Evolutionary conservation across 495 filamentous ascomycete genomes (phyloP).

Genomic region (Aspergillus coremiiformis): DNA sequence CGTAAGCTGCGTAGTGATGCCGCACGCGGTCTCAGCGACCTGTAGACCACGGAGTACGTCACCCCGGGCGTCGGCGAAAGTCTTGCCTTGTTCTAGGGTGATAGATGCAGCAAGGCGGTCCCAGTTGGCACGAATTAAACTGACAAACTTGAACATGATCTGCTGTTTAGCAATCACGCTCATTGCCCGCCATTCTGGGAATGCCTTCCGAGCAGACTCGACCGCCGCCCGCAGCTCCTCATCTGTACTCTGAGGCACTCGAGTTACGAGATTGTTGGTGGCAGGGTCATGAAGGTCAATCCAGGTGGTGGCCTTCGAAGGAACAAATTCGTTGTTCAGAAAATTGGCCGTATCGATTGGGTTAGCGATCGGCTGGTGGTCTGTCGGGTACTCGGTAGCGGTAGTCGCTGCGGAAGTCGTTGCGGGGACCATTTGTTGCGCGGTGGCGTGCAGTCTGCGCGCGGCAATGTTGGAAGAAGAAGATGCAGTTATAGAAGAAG

Average conservation of each 20-base stretch:
- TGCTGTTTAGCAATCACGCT: slow-evolving; percentile 82
- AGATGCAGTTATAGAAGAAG: slow-evolving; percentile 2
- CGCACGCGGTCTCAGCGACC: slow-evolving; percentile 93
- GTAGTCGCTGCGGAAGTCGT: slow-evolving; percentile 50
- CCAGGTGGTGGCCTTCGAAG: slow-evolving; percentile 69
- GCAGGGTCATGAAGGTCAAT: slow-evolving; percentile 94
- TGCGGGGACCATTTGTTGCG: slow-evolving; percentile 49
- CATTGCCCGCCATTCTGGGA: slow-evolving; percentile 76
- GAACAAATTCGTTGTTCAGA: slow-evolving; percentile 80
- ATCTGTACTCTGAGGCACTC: slow-evolving; percentile 93
- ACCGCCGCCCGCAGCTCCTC: slow-evolving; percentile 85
- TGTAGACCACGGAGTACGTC: slow-evolving; percentile 94
- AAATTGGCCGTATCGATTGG: slow-evolving; percentile 84
- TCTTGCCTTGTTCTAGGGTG: slow-evolving; percentile 97
- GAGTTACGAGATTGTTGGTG: slow-evolving; percentile 95
- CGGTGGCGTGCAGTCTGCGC: slow-evolving; percentile 51
- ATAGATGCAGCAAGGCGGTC: slow-evolving; percentile 92
- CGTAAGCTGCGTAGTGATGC: slow-evolving; percentile 86
- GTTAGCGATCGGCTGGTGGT: slow-evolving; percentile 67
- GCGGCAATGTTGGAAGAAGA: slow-evolving; percentile 23
- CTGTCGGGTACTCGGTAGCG: slow-evolving; percentile 67
- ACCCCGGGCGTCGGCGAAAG: slow-evolving; percentile 78
- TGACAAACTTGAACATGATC: slow-evolving; percentile 95
- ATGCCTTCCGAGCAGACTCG: slow-evolving; percentile 80
- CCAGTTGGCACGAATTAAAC: slow-evolving; percentile 88